Base-by-base conservation (phyloP, 2,329 filamentous ascomycete species). In the Orbilia javanica region DNA sequence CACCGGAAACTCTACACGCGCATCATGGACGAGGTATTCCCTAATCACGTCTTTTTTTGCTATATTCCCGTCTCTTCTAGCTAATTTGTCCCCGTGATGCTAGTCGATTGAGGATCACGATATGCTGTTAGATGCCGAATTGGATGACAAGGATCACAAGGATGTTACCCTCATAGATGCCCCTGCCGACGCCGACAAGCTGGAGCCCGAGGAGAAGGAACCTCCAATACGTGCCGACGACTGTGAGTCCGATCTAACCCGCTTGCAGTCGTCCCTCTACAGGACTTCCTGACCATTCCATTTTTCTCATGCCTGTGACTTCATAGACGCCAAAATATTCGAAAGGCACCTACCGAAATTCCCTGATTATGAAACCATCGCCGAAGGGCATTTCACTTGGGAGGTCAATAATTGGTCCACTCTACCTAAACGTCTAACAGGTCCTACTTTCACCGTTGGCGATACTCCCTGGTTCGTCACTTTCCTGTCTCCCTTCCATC, bases 361-460 rank as follows among this genome's bases (percentile, higher is more conserved):
- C 79, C 90, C 93, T 80, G 93, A 97, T 81, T 90, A 94, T 80
- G 92, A 93, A 82, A 91, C 91, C 36, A 88, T 95, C 80, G 91
- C 91, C 67, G 93, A 97, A 83, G 88, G 88, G 46, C 86, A 91
- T 81, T 84, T 92, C 84, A 97, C 93, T 82, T 99, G 96, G 96
- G 90, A 92, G 31, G 93, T 99, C 79, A 88, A 92, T 81, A 88
- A 92, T 79, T 99, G 95, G 94, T 88, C 92, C 80, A 88, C 86
- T 42, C 85, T 96, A 81, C 87, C 88, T 15, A 92, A 93, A 85
- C 93, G 92, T 83, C 91, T 96, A 82, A 94, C 96, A 86, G 93
- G 96, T 1, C 96, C 96, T 1, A 84, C 91, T 73, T 99, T 99
- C 84, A 84, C 96, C 78, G 95, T 93, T 80, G 94, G 91, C 62